These are phyloP conservation scores for Fusarium liriodendri DNA, from an alignment of 2,329 filamentous ascomycete genomes.

Conservation along the genomic window DNA sequence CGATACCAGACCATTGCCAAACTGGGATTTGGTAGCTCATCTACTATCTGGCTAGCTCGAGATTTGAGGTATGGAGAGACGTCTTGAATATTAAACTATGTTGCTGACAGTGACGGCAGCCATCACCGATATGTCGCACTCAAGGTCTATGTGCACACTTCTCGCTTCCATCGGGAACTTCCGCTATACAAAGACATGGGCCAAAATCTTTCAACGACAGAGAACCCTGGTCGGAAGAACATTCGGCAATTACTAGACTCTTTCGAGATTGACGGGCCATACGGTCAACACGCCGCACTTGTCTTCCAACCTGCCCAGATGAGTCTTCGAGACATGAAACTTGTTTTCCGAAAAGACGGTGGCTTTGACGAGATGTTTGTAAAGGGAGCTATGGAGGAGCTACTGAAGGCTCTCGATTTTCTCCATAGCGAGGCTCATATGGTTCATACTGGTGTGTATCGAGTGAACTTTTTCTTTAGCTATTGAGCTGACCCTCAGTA, in stretches of 20 bases:
- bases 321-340: conserved; percentile 48
- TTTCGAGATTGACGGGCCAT: conserved; percentile 32
- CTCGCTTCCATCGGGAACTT: conserved; percentile 37
- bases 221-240: conserved; percentile 8
- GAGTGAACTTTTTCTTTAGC: no score
- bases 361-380: conserved; percentile 45
- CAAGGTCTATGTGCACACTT: conserved; percentile 46
- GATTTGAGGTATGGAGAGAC: neutral
- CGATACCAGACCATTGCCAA: conserved; percentile 53
- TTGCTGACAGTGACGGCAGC: neutral
- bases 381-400: conserved; percentile 43
- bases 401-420: conserved; percentile 50
- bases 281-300: conserved; percentile 36
- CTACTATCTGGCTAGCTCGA: conserved; percentile 57
- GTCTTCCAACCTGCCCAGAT: conserved; percentile 44
- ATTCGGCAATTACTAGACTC: conserved; percentile 34
- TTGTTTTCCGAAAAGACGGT: conserved; percentile 37
- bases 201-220: neutral
- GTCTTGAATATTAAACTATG: accelerated
- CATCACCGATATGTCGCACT: conserved; percentile 45
- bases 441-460: conserved; percentile 47
- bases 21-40: conserved; percentile 54
- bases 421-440: conserved; percentile 47
- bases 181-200: conserved; percentile 15
- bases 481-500: conserved; percentile 1